Evolutionary conservation across 768 basidiomycete genomes (phyloP).

Genomic region (Pleurotus ostreatus): DNA sequence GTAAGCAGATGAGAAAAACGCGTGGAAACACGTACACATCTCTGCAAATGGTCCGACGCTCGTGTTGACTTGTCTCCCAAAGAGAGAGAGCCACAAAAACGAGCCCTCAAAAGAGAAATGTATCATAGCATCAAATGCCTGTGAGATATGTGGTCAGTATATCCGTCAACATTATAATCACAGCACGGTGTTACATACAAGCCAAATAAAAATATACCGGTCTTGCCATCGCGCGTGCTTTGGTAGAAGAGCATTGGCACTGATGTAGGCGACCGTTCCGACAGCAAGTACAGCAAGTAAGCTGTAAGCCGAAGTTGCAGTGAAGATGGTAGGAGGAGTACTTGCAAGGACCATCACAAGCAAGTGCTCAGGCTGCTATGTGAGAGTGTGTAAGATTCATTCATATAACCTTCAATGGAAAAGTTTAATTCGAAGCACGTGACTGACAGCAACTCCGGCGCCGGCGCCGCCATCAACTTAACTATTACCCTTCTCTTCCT

Average conservation of each 20-base stretch:
- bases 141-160: background rate
- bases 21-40: constrained; percentile 52
- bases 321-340: constrained; percentile 34
- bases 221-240: constrained; percentile 63
- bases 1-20: background rate
- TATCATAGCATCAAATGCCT: constrained; percentile 80
- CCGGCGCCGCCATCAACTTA: too few relatives aligned
- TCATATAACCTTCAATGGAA: background rate
- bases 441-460: too few relatives aligned
- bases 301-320: constrained; percentile 58
- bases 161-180: background rate
- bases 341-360: constrained; percentile 1
- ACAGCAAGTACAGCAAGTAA: constrained; percentile 54
- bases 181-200: constrained; percentile 39
- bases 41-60: constrained; percentile 67
- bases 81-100: constrained; percentile 73
- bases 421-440: too few relatives aligned
- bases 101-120: constrained; percentile 80
- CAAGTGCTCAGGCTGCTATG: background rate
- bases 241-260: constrained; percentile 54
- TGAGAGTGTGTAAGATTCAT: background rate
- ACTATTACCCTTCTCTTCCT: too few relatives aligned
- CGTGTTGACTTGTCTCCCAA: constrained; percentile 69
- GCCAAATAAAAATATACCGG: constrained; percentile 71
- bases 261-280: constrained; percentile 47